phyloP scores from a whole-genome alignment of 2,329 filamentous ascomycete species.

The Aspergillus nomiae region DNA sequence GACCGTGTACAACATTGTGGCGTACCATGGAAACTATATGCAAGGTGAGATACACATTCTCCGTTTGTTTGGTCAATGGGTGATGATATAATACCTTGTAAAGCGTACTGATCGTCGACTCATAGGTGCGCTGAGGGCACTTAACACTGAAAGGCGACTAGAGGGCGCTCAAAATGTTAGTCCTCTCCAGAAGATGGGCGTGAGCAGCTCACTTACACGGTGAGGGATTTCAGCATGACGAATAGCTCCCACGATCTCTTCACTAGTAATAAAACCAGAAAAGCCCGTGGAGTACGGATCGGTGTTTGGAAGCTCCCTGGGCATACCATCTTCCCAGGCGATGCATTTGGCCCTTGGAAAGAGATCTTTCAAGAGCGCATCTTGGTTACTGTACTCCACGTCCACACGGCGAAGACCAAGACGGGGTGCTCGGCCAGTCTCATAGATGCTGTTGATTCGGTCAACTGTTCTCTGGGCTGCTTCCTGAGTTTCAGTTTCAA shows the following conservation, averaged over 20 bases:
- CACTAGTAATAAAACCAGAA: conserved; percentile 52
- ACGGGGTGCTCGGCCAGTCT: conserved; percentile 42
- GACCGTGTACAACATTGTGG: conserved; percentile 47
- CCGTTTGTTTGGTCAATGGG: neutral
- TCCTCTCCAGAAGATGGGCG: neutral
- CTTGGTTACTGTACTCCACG: conserved; percentile 49
- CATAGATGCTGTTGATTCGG: conserved; percentile 38
- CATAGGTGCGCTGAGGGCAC: conserved; percentile 56
- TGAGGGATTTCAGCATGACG: conserved; percentile 53
- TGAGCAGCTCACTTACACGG: conserved; percentile 43
- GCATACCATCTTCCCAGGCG: conserved; percentile 44
- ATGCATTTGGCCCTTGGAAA: conserved; percentile 57
- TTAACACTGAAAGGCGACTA: conserved; percentile 54
- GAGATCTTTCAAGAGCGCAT: conserved; percentile 52
- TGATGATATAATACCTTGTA: conserved; percentile 45
- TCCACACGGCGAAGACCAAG: conserved; percentile 52
- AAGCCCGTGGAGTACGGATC: conserved; percentile 54
- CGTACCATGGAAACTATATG: conserved; percentile 53
- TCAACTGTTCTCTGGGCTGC: conserved; percentile 44
- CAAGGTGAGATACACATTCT: conserved; percentile 13
- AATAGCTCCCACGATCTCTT: conserved; percentile 51
- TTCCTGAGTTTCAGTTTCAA: conserved; percentile 44
- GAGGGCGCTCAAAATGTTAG: neutral
- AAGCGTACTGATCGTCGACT: conserved; percentile 54
- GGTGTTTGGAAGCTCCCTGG: conserved; percentile 34